These are phyloP conservation scores for Kalanchoe fedtschenkoi DNA, from an alignment of 164 flowering plant genomes.

Conservation along the genomic window DNA sequence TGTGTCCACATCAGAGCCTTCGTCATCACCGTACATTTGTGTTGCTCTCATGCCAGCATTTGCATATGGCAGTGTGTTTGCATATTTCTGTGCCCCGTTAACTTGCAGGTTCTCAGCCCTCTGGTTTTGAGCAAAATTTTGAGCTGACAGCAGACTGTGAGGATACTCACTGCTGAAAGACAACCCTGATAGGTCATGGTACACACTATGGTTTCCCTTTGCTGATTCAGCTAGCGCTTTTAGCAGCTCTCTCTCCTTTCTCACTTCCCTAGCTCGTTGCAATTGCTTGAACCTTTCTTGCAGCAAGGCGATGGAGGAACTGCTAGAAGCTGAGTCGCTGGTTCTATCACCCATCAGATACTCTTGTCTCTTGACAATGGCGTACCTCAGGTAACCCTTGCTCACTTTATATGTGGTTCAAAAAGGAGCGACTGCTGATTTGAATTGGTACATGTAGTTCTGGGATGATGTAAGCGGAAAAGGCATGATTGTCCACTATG, in stretches of 20 bases:
- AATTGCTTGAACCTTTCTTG: constrained; percentile 39
- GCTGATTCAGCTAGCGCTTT: constrained; percentile 7
- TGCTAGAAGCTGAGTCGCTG: constrained; percentile 10
- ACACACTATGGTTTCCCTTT: not conserved
- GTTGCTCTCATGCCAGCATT: constrained; percentile 12
- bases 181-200: constrained; percentile 8
- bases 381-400: not conserved
- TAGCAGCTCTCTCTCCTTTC: constrained; percentile 24
- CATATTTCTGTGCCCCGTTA: constrained; percentile 5
- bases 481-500: not conserved
- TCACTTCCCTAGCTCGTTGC: constrained; percentile 25
- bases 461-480: not conserved
- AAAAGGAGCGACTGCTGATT: not conserved
- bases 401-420: not conserved
- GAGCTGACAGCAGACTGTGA: not conserved
- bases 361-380: not conserved
- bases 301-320: constrained; percentile 31
- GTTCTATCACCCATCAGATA: constrained; percentile 16
- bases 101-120: not conserved
- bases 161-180: constrained; percentile 11
- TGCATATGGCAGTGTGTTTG: constrained; percentile 10
- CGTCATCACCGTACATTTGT: constrained; percentile 12
- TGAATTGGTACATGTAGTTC: not conserved
- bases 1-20: constrained; percentile 44
- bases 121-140: not conserved